Evolutionary conservation across 2,329 filamentous ascomycete species (phyloP).

Genomic region (Alternaria ventricosa): DNA sequence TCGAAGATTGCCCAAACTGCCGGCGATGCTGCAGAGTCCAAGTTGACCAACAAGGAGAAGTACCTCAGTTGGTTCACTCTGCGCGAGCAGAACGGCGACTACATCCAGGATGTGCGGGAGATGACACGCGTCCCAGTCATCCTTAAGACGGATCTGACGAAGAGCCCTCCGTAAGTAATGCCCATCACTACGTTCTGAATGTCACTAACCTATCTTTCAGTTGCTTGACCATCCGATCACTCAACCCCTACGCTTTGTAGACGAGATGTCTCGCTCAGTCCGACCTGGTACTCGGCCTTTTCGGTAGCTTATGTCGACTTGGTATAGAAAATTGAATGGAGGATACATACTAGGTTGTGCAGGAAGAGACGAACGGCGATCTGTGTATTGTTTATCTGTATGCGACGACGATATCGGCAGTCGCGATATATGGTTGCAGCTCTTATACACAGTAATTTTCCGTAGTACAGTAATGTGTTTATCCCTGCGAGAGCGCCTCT

Average conservation of each 20-base stretch:
- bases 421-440: conserved; percentile 32
- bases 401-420: conserved; percentile 27
- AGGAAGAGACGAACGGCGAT: conserved; percentile 20
- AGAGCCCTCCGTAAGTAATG: conserved; percentile 95
- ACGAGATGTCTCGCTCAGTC: conserved; percentile 1
- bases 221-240: conserved; percentile 81
- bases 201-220: conserved; percentile 52
- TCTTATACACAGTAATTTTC: conserved; percentile 28
- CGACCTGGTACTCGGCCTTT: background rate
- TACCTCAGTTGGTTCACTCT: conserved; percentile 89
- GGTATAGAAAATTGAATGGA: conserved; percentile 43
- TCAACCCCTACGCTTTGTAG: conserved; percentile 76
- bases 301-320: conserved; percentile 23
- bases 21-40: conserved; percentile 75
- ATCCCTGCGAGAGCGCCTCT: conserved; percentile 14
- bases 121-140: conserved; percentile 98
- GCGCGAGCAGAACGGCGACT: conserved; percentile 89
- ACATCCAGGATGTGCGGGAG: conserved; percentile 97
- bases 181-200: background rate
- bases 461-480: conserved; percentile 43
- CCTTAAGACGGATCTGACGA: conserved; percentile 95
- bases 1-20: conserved; percentile 79
- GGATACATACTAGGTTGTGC: conserved; percentile 34
- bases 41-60: conserved; percentile 92
- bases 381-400: conserved; percentile 43